phyloP scores from a whole-genome alignment of 2,329 filamentous ascomycete species.

The Teratosphaeria zuluensis region DNA sequence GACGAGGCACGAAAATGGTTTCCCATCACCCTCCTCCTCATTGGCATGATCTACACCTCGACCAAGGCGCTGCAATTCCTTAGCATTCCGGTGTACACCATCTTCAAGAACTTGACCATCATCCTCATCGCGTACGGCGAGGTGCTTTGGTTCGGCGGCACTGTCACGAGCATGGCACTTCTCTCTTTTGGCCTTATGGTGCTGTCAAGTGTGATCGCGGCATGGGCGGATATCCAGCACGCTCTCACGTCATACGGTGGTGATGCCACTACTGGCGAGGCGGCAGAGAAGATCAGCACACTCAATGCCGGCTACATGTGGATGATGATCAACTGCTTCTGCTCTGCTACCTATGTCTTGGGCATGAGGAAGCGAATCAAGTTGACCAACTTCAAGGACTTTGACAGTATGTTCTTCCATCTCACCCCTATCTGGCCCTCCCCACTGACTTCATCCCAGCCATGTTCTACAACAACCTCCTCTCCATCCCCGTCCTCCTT shows the following conservation, averaged over 20 bases:
- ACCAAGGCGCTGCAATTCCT: conserved; percentile 94
- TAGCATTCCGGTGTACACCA: conserved; percentile 96
- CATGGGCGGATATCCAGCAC: conserved; percentile 93
- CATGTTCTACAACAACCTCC: conserved; percentile 99
- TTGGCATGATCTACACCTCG: conserved; percentile 98
- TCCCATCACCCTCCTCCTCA: conserved; percentile 86
- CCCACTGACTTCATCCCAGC: conserved; percentile 43
- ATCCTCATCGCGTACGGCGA: conserved; percentile 98
- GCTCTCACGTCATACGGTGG: conserved; percentile 54
- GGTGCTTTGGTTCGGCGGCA: conserved; percentile 95
- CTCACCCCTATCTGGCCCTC: not conserved
- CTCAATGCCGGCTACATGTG: conserved; percentile 92
- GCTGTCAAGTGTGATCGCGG: conserved; percentile 82
- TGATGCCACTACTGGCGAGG: conserved; percentile 38
- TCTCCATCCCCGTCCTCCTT: conserved; percentile 87
- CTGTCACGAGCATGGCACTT: conserved; percentile 74
- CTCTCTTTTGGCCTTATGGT: conserved; percentile 97
- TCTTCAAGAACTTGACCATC: conserved; percentile 99
- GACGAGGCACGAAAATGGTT: conserved; percentile 97
- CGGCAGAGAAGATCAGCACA: conserved; percentile 67
- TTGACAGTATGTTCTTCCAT: conserved; percentile 46
- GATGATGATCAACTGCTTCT: conserved; percentile 97
- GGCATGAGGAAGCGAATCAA: conserved; percentile 98
- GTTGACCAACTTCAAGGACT: conserved; percentile 99
- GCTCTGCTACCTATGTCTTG: conserved; percentile 79